Evolutionary conservation across 345 rosid species (phyloP).

Genomic region (Nephelium lappaceum): DNA sequence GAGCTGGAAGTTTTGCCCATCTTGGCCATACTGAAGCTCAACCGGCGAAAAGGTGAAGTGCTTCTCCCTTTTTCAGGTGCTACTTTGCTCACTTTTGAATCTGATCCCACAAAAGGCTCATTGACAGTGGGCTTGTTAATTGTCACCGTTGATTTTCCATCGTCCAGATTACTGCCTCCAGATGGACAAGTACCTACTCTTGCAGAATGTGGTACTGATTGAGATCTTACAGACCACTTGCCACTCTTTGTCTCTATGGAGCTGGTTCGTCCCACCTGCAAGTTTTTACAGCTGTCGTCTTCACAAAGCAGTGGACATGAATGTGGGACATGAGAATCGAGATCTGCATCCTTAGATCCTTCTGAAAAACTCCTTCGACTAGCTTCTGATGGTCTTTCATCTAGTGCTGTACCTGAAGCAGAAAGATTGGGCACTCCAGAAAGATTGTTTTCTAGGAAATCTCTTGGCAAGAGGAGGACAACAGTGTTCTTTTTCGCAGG

Average conservation of each 20-base stretch:
- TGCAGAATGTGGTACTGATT: conserved; percentile 33
- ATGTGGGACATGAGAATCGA: conserved; percentile 36
- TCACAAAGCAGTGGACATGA: conserved; percentile 48
- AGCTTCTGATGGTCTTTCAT: conserved; percentile 36
- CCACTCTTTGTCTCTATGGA: conserved; percentile 27
- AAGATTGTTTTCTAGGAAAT: conserved; percentile 35
- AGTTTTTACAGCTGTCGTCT: conserved; percentile 34
- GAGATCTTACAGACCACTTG: conserved; percentile 41
- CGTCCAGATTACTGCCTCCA: conserved; percentile 35
- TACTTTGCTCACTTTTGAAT: conserved; percentile 35
- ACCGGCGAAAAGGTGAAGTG: conserved; percentile 74
- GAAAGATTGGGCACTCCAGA: conserved; percentile 36
- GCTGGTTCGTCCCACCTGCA: conserved; percentile 31
- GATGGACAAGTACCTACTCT: conserved; percentile 35
- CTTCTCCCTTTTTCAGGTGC: conserved; percentile 63
- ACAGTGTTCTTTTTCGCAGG: conserved; percentile 38
- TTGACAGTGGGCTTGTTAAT: conserved; percentile 15
- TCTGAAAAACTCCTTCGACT: conserved; percentile 43
- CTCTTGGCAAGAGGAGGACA: conserved; percentile 52
- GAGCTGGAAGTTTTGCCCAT: conserved; percentile 53
- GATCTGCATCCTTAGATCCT: conserved; percentile 31
- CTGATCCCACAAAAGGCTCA: conserved; percentile 39
- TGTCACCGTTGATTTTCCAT: conserved; percentile 31
- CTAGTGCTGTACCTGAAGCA: conserved; percentile 25
- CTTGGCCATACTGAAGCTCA: conserved; percentile 59